Evolutionary conservation across 495 filamentous ascomycete genomes (phyloP).

Genomic region (Penicillium alfredii): DNA sequence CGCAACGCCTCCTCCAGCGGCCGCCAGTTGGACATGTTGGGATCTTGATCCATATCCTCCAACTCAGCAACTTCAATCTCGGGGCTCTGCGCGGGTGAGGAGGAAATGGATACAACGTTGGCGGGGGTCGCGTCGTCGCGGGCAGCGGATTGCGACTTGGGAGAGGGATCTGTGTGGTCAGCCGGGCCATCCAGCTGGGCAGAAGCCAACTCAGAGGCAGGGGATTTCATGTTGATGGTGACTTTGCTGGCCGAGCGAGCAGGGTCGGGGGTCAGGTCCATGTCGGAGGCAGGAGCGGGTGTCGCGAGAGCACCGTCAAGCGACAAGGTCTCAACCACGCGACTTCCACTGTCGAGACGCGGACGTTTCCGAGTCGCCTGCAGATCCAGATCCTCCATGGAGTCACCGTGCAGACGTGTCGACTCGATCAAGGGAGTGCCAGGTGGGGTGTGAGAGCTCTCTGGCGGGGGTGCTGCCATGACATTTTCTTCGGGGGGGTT

Average conservation of each 20-base stretch:
- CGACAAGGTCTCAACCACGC: slow-evolving; percentile 41
- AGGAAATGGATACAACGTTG: slow-evolving; percentile 41
- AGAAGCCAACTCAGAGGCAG: slow-evolving; percentile 18
- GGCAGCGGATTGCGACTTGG: slow-evolving; percentile 11
- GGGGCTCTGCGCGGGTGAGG: slow-evolving; percentile 46
- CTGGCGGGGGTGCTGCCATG: slow-evolving; percentile 48
- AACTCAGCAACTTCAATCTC: slow-evolving; percentile 51
- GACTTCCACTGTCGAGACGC: slow-evolving; percentile 53
- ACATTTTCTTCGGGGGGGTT: slow-evolving; percentile 34
- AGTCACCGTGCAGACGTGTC: slow-evolving; percentile 33
- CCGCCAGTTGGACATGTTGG: slow-evolving; percentile 40
- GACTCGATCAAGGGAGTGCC: slow-evolving; percentile 29
- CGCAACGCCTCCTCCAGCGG: slow-evolving; percentile 32
- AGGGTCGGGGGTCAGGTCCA: slow-evolving; percentile 29
- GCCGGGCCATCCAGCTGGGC: slow-evolving; percentile 8
- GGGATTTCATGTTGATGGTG: slow-evolving; percentile 52
- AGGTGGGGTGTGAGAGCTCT: slow-evolving; percentile 44
- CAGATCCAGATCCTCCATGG: slow-evolving; percentile 52
- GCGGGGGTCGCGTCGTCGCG: slow-evolving; percentile 17
- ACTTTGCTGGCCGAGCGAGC: slow-evolving; percentile 44
- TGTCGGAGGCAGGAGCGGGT: slow-evolving; percentile 28
- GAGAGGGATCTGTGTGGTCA: slow-evolving; percentile 9
- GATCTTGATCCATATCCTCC: slow-evolving; percentile 49
- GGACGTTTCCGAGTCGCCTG: slow-evolving; percentile 56
- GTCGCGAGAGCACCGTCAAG: slow-evolving; percentile 27